Evolutionary conservation across 139 green algal genomes (phyloP).

Genomic region (Closterium sp.): DNA sequence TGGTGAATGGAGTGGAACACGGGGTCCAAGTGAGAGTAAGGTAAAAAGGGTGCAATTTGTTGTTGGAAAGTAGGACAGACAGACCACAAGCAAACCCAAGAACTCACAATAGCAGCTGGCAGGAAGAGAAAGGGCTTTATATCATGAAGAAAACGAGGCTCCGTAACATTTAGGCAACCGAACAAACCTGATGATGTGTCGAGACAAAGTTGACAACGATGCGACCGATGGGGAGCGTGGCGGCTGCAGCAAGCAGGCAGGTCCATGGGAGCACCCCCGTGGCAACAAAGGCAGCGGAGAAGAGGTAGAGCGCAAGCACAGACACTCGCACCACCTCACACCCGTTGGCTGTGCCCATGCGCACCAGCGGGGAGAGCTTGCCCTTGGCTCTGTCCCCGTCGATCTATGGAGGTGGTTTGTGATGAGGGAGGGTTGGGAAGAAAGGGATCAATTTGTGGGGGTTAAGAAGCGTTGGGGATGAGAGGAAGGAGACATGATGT

Average conservation of each 20-base stretch:
- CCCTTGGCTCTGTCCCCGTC: slow-evolving; percentile 28
- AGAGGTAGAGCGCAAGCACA: slow-evolving; percentile 4
- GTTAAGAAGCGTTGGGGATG: not conserved
- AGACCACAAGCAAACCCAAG: not conserved
- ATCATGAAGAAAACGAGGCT: not conserved
- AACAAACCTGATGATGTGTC: slow-evolving; percentile 18
- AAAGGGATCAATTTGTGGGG: not conserved
- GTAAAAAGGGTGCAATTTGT: no score
- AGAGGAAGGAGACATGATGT: not conserved
- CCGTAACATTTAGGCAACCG: not conserved
- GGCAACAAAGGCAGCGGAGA: slow-evolving; percentile 21
- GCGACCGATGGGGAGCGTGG: slow-evolving; percentile 20
- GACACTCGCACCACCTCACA: not conserved
- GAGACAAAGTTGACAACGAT: slow-evolving; percentile 13
- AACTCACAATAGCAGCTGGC: not conserved
- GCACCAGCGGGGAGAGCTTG: slow-evolving; percentile 40
- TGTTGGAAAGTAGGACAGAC: no score
- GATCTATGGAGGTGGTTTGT: slow-evolving; percentile 9
- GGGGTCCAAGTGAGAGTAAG: no score
- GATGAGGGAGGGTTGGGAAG: not conserved
- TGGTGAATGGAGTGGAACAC: no score
- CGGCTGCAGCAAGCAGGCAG: slow-evolving; percentile 14
- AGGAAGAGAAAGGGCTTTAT: not conserved
- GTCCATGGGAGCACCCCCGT: not conserved
- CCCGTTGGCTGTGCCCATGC: slow-evolving; percentile 12